Base-by-base conservation (phyloP, 2,329 filamentous ascomycete species). In the Cladosporium sp. region DNA sequence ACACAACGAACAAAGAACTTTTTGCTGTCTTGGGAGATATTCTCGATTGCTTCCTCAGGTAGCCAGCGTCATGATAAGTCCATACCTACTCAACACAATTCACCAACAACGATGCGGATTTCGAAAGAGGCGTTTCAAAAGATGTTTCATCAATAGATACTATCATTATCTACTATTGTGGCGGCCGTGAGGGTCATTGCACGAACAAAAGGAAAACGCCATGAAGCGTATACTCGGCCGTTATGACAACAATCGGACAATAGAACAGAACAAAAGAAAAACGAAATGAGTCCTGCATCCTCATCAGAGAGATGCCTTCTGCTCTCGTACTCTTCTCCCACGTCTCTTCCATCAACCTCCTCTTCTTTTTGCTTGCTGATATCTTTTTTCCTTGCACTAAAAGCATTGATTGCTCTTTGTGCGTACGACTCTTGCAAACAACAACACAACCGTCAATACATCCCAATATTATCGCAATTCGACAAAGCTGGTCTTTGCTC, bases 401-500 rank as follows among this genome's bases (percentile, higher is more conserved):
- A 37, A 49, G 46, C 59, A 62, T 62, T 53, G 59, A 53, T 62
- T 53, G 59, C 46, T 21, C 4, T 21, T 18, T 16, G 37, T 18
- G 16, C 37, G 37, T 44, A 16, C 37, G 18, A 44, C 37, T 44
- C 37, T 44, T 44, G 18, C 37, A 44, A 44, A n/a, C 37, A 44
- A 44, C 37, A 10, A 44, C 37, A n/a, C 37, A n/a, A n/a, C 18
- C 37, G 37, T 44, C 37, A 21, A 44, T n/a, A 44, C 37, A 5
- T 49, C 26, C 23, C n/a, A 21, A 46, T n/a, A 6, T 18, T 16
- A 29, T 11, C 29, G 12, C 50, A 11, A n/a, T 31, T 8, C 28
- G 23, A 40, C 37, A 31, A 21, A 61, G 58, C 58, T 26, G 58
- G 58, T 52, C 58, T 61, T 50, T 63, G 28, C 61, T 23, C 44